Base-by-base conservation (phyloP, 1,139 yeast species). In the Pneumocystis murina region DNA sequence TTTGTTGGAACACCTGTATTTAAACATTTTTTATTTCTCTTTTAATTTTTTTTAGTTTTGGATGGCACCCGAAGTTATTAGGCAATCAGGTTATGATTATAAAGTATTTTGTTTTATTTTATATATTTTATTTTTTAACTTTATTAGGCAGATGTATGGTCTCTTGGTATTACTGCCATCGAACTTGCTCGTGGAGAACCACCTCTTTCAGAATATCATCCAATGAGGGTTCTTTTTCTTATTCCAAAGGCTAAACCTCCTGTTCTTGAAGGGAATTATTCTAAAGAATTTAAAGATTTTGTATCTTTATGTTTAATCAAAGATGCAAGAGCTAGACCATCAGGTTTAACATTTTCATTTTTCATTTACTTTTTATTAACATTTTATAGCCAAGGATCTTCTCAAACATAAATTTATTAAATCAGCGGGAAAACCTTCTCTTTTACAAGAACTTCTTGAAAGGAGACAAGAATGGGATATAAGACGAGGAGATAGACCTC, bases 1-100 rank as follows among this genome's bases (percentile, higher is more conserved):
- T 92, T 95, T 71, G 98, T 92, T 8, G 98, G 99, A 0, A 92
- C 98, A 0, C 98, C 99, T 48, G 55, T 0, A 65, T 64, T 62
- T 17, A 38, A 43, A 62, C n/a, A 35, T 6, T 63, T 35, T 16
- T 55, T 20, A 24, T 14, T 30, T 17, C 7, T 38, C 10, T 28
- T 20, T 62, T 20, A 43, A 48, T 24, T 48, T 48, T 48, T 14
- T 41, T 24, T 12, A 48, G 39, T 92, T 91, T 73, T 92, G 97
- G 94, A 94, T 94, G 98, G 95, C 97, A 0, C 98, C 98, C 0
- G 99, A 94, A 71, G 95, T 92, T 1, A 86, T 92, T 59, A 76
- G 84, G 70, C 96, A 89, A 72, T 86, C 86, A 61, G 96, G 92
- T 12, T 95, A 94, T 73, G 84, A 88, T 68, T 87, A 81, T 71